Evolutionary conservation across 345 rosid species (phyloP), one percentile per base, ranked within the genome.

Genomic region (Streptanthus diversifolius): DNA sequence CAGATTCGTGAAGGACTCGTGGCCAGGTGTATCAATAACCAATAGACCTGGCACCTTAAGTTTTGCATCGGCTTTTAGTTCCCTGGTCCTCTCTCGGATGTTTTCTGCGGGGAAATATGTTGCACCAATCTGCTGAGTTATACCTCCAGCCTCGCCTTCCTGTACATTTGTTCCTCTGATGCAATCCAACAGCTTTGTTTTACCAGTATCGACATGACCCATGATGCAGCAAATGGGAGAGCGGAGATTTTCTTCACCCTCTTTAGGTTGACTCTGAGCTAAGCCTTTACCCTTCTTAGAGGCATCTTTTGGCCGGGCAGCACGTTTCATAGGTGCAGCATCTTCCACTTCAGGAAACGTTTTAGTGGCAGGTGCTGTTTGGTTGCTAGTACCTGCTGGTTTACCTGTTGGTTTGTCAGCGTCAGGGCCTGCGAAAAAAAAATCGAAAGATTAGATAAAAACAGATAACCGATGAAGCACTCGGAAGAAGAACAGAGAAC

Each of bases 61-160:
- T 76, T 71, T 91, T 44, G 99, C 98, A 80, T 95, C 95, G 35
- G 90, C 91, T 82, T 88, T 92, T 82, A 95, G 81, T 79, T 95
- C 96, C 83, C 74, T 90, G 5, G 99, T 95, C 79, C 96, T 88
- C 79, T 95, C 99, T 27, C 93, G 85, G 73, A 95, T 95, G 83
- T 91, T 91, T 77, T 73, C 90, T 2, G 95, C 93, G 49, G 99
- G 99, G 71, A 95, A 88, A 77, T 91, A 95, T 37, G 99, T 95
- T 52, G 98, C 99, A 73, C 99, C 99, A 68, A 91, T 95, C 83
- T 95, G 99, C 65, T 95, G 99, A 37, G 99, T 95, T 53, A 95
- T 95, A 70, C 99, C 99, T 63, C 99, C 99, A 66, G 93, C 98
- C 83, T 95, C 99, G 57, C 99, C 99, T 84, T 91, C 99, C 84